phyloP scores from a whole-genome alignment of 73 alveolate genomes.

The Symbiodinium natans region DNA sequence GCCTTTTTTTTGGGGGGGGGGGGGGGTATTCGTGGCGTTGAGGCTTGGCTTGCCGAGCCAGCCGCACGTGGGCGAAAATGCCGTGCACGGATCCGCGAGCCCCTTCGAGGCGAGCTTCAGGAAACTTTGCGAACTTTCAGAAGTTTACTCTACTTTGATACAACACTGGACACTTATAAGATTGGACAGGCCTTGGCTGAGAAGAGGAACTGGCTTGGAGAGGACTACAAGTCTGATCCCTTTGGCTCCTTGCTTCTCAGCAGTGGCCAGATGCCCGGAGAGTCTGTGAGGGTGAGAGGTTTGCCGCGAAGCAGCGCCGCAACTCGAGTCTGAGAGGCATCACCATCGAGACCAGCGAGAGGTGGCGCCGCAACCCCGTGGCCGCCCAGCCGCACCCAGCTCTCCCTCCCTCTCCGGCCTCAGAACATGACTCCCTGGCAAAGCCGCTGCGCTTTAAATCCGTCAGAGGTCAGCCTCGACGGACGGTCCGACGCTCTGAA shows the following conservation, averaged over 20 bases:
- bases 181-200: conserved; percentile 29
- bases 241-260: conserved; percentile 28
- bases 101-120: conserved; percentile 42
- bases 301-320: not conserved
- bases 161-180: no score
- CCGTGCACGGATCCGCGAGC: conserved; percentile 56
- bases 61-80: conserved; percentile 63
- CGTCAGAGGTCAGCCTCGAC: not conserved
- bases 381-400: not conserved
- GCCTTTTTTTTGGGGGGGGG: no score
- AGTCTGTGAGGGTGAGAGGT: not conserved
- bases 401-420: not conserved
- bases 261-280: not conserved
- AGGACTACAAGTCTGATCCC: not conserved
- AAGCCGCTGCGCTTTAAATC: not conserved
- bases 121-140: no score
- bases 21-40: no score
- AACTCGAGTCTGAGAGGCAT: not conserved
- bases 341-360: not conserved
- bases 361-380: conserved; percentile 35
- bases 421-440: not conserved
- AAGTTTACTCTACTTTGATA: no score
- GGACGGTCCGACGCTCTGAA: no score
- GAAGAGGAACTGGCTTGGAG: conserved; percentile 26
- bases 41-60: conserved; percentile 49